Percentiles rank a stretch among this genome's conserved stretches.
Conservation (phyloP, 1,284 basidiomycete genomes). For the Stygiomarasmius scandens region DNA sequence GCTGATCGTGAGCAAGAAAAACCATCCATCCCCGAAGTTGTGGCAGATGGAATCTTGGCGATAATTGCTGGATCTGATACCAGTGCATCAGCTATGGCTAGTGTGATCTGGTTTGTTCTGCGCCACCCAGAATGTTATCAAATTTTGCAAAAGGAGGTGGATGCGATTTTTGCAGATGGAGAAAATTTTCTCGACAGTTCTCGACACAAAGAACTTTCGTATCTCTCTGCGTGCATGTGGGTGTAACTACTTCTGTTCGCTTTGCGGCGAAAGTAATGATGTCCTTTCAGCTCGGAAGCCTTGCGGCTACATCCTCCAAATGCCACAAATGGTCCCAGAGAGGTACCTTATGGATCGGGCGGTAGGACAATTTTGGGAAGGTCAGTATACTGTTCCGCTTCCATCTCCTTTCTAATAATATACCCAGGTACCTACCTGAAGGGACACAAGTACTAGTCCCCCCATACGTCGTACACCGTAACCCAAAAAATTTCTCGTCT, state of each 20-base stretch:
- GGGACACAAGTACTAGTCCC: conserved; percentile 3
- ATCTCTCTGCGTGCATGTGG: conserved; percentile 41
- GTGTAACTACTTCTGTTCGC: conserved; percentile 19
- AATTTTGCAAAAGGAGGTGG: conserved; percentile 54
- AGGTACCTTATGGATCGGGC: conserved; percentile 24
- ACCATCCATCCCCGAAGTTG: conserved; percentile 39
- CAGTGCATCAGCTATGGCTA: conserved; percentile 46
- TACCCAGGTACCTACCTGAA: background rate
- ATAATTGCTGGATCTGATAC: conserved; percentile 65
- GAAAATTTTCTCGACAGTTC: no score
- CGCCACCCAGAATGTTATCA: conserved; percentile 45
- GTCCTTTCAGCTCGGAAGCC: conserved; percentile 38
- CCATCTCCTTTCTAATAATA: background rate
- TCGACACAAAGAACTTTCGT: conserved; percentile 35
- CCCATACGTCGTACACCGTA: background rate
- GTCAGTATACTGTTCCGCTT: conserved; percentile 26
- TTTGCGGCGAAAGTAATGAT: background rate
- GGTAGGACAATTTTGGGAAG: conserved; percentile 31
- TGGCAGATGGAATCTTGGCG: conserved; percentile 49
- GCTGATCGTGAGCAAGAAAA: conserved; percentile 39
- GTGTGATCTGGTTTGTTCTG: conserved; percentile 47
- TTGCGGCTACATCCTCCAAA: conserved; percentile 39
- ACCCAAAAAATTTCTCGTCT: conserved; percentile 5
- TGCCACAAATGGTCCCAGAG: conserved; percentile 33
- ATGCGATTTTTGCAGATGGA: conserved; percentile 43